These are phyloP conservation scores for Trametes sanguinea DNA, from an alignment of 768 basidiomycete genomes.

Conservation along the genomic window DNA sequence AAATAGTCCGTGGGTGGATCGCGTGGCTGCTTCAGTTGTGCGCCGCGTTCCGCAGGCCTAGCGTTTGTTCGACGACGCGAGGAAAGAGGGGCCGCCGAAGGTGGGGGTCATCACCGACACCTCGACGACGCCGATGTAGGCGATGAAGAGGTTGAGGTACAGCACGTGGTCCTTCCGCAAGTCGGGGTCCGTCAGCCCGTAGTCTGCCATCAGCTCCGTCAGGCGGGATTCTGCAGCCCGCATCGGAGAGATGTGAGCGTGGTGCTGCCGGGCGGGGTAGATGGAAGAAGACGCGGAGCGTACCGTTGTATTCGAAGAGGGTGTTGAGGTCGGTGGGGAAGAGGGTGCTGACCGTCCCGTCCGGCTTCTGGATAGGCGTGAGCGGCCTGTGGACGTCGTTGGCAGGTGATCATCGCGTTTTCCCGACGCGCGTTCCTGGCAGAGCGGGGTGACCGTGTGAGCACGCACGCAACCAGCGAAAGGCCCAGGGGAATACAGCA, in stretches of 20 bases:
- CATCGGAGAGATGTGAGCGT: not conserved
- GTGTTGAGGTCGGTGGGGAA: conserved; percentile 54
- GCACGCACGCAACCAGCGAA: not conserved
- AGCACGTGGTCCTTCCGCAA: conserved; percentile 33
- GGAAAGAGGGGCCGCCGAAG: not conserved
- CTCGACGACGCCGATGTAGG: conserved; percentile 48
- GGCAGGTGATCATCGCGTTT: conserved; percentile 44
- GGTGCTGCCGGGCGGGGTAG: not conserved
- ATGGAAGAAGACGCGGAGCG: conserved; percentile 25
- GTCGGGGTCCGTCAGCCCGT: conserved; percentile 47
- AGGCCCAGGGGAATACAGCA: not conserved
- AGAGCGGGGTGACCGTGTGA: not conserved
- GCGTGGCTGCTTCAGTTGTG: no score
- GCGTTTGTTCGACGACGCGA: not conserved
- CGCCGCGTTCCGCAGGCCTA: no score
- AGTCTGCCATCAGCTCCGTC: conserved; percentile 49
- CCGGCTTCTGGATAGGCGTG: conserved; percentile 46
- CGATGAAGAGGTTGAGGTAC: conserved; percentile 58
- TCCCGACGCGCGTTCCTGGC: conserved; percentile 49
- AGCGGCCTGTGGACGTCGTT: conserved; percentile 47
- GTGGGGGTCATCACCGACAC: not conserved
- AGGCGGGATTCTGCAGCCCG: conserved; percentile 40
- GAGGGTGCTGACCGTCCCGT: conserved; percentile 48
- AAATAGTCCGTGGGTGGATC: no score
- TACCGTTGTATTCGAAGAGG: conserved; percentile 56